A percentile compares a stretch with the other conserved stretches of the same genome.
Evolutionary conservation across 768 basidiomycete species (phyloP).

Genomic region (Melanogaster broomeanus): DNA sequence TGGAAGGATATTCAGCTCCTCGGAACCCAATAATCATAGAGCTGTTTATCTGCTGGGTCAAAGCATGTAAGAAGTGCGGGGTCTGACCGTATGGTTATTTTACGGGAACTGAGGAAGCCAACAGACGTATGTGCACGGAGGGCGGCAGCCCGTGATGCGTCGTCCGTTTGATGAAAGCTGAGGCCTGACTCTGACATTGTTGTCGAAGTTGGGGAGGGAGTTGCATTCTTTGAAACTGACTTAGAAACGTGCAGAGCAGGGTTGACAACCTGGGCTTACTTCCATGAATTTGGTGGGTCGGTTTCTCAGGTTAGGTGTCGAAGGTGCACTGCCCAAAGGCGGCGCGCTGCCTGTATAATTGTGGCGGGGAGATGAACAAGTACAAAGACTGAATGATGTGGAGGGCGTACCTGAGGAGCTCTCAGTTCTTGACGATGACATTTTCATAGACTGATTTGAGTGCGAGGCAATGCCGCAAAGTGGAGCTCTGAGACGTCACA

Average conservation of each 20-base stretch:
- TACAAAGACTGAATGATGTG: neutral
- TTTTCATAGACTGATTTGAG: no score
- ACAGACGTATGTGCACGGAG: constrained; percentile 18
- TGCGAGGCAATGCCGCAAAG: neutral
- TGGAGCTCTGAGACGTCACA: constrained; percentile 13
- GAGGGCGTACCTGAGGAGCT: constrained; percentile 8
- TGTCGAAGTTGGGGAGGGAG: constrained; percentile 29
- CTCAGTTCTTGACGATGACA: neutral
- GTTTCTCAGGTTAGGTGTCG: constrained; percentile 15
- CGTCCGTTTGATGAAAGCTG: constrained; percentile 21
- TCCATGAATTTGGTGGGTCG: constrained; percentile 12
- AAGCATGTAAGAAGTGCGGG: constrained; percentile 71
- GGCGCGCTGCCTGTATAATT: constrained; percentile 4
- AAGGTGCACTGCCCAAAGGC: neutral
- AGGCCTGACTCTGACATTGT: constrained; percentile 32
- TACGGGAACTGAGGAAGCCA: constrained; percentile 33
- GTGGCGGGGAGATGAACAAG: neutral
- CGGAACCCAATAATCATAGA: constrained; percentile 79
- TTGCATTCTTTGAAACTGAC: constrained; percentile 11
- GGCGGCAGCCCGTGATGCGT: constrained; percentile 7
- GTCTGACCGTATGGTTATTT: constrained; percentile 59
- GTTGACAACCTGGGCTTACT: constrained; percentile 10
- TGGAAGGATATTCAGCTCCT: constrained; percentile 12
- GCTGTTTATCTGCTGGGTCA: constrained; percentile 71
- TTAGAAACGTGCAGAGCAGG: neutral